A percentile compares a stretch with the other conserved stretches of the same genome.
phyloP scores from a whole-genome alignment of 2,329 filamentous ascomycete genomes.

The Penicillium crustosum region DNA sequence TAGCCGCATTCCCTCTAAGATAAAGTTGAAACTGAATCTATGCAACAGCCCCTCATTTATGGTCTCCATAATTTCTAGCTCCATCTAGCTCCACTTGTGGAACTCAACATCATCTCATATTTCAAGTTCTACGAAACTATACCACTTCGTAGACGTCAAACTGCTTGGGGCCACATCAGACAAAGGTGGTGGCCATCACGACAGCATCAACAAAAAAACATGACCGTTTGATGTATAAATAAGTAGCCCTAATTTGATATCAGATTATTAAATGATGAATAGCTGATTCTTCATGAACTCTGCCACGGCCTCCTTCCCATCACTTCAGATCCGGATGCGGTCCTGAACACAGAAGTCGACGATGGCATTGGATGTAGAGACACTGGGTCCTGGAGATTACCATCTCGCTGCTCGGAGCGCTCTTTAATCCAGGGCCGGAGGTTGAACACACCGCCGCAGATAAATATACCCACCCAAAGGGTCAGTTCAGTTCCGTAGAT shows the following conservation, averaged over 20 bases:
- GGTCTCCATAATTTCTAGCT: neutral
- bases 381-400: constrained; percentile 14
- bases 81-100: neutral
- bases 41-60: neutral
- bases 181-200: neutral
- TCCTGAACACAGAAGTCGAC: constrained; percentile 64
- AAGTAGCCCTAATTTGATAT: neutral
- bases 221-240: neutral
- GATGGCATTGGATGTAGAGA: constrained; percentile 54
- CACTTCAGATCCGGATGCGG: constrained; percentile 44
- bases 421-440: constrained; percentile 57
- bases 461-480: constrained; percentile 67
- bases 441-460: constrained; percentile 65
- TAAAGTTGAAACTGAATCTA: neutral
- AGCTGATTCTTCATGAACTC: constrained; percentile 40
- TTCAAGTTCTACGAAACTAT: neutral
- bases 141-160: neutral
- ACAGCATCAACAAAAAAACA: neutral
- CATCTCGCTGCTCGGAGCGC: constrained; percentile 10
- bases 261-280: neutral
- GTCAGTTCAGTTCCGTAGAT: constrained; percentile 67
- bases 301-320: constrained; percentile 16
- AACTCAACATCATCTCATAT: neutral
- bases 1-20: neutral
- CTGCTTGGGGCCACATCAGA: neutral